A percentile compares a stretch with the other conserved stretches of the same genome.
These are phyloP conservation scores for Salmacisia buchloeana DNA, from an alignment of 1,284 basidiomycete genomes.

Conservation along the genomic window DNA sequence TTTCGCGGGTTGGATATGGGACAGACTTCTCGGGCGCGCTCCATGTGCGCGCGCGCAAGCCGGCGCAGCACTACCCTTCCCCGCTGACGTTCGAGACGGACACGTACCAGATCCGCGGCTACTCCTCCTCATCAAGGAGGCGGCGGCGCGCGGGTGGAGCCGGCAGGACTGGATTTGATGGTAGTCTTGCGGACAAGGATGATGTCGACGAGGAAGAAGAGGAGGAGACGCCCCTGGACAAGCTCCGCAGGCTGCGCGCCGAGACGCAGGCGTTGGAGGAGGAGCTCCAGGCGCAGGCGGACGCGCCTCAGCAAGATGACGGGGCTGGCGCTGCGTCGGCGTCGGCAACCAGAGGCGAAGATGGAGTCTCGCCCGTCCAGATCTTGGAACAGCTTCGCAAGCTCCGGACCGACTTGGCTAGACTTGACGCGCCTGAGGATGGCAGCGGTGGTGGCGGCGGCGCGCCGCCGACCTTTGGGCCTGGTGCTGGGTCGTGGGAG, in stretches of 20 bases:
- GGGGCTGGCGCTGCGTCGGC: slow-evolving; percentile 18
- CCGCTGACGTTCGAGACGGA: slow-evolving; percentile 13
- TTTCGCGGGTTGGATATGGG: background rate
- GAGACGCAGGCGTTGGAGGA: slow-evolving; percentile 55
- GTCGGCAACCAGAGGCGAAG: too few species aligned
- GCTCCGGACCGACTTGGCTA: slow-evolving; percentile 14
- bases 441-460: slow-evolving; percentile 17
- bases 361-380: slow-evolving; percentile 17
- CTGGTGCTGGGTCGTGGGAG: slow-evolving; percentile 22
- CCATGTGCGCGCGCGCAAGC: background rate
- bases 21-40: slow-evolving; percentile 12
- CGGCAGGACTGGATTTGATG: too few species aligned
- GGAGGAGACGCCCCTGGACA: slow-evolving; percentile 51
- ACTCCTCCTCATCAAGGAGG: background rate
- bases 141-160: background rate
- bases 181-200: too few species aligned
- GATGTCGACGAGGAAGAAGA: slow-evolving; percentile 17
- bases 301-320: background rate
- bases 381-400: slow-evolving; percentile 34
- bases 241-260: slow-evolving; percentile 52
- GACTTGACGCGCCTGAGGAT: slow-evolving; percentile 12
- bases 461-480: background rate
- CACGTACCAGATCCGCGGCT: slow-evolving; percentile 13
- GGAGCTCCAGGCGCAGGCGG: slow-evolving; percentile 36
- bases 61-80: background rate